These are phyloP conservation scores for Cucumis melo DNA, from an alignment of 306 rosid species.

Conservation along the genomic window DNA sequence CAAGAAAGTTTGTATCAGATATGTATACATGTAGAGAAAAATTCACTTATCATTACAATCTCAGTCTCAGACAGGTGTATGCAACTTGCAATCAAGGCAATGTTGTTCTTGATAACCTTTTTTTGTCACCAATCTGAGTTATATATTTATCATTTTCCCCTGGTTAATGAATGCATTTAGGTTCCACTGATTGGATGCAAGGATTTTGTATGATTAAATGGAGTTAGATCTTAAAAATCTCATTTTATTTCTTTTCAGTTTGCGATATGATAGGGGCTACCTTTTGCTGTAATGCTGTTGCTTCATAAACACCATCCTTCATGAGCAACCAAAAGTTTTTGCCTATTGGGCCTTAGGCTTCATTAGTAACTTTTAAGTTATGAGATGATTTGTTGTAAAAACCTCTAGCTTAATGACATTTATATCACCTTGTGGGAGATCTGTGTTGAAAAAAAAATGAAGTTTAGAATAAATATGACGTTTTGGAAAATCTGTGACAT, in stretches of 20 bases:
- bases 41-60: neutral
- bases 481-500: neutral
- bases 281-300: neutral
- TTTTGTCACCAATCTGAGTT: neutral
- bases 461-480: neutral
- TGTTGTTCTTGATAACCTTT: neutral
- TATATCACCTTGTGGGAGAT: neutral
- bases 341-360: neutral
- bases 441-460: neutral
- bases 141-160: neutral
- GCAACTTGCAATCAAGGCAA: neutral
- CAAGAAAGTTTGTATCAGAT: neutral
- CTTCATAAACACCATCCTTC: neutral
- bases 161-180: neutral
- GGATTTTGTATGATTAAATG: neutral
- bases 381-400: neutral
- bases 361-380: neutral
- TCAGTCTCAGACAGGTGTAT: neutral
- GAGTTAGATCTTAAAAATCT: neutral
- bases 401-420: neutral
- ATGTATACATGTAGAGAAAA: neutral
- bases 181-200: neutral
- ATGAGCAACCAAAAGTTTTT: neutral
- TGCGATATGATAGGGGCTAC: neutral
- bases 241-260: neutral